These are phyloP conservation scores for Kwoniella botswanensis DNA, from an alignment of 768 basidiomycete species.

Conservation along the genomic window DNA sequence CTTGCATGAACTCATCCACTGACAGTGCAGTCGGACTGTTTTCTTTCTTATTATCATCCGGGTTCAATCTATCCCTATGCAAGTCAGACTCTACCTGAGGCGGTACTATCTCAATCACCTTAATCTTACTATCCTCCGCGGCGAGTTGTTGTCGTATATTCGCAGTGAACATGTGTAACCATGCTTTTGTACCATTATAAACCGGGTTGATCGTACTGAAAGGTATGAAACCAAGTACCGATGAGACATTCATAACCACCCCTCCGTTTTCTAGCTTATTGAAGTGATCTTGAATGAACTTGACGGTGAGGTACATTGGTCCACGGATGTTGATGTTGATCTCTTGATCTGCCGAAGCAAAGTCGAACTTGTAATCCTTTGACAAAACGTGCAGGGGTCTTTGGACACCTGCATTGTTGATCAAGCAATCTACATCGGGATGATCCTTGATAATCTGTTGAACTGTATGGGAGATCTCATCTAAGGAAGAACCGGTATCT, in stretches of 20 bases:
- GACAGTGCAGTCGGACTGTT: constrained; percentile 18
- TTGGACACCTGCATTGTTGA: constrained; percentile 49
- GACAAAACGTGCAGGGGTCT: constrained; percentile 30
- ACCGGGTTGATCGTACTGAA: constrained; percentile 41
- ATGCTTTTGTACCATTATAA: constrained; percentile 42
- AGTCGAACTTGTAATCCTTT: constrained; percentile 35
- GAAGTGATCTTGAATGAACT: constrained; percentile 34
- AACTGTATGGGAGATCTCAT: constrained; percentile 27
- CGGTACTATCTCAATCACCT: constrained; percentile 41
- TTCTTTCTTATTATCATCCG: constrained; percentile 43
- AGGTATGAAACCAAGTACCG: constrained; percentile 39
- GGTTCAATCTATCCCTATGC: constrained; percentile 37
- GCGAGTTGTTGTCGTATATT: constrained; percentile 37
- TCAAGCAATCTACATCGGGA: constrained; percentile 43
- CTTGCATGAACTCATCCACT: constrained; percentile 46
- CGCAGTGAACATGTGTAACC: constrained; percentile 33
- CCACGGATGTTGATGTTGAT: constrained; percentile 44
- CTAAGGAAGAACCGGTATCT: constrained; percentile 32
- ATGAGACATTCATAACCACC: constrained; percentile 46
- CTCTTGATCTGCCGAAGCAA: constrained; percentile 39
- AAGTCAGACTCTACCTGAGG: constrained; percentile 42
- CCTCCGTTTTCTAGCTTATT: constrained; percentile 27
- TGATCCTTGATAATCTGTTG: constrained; percentile 33
- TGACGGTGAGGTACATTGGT: constrained; percentile 36
- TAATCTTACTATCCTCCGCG: constrained; percentile 28